phyloP scores from a whole-genome alignment of 2,329 filamentous ascomycete genomes.

The Emericellopsis atlantica region DNA sequence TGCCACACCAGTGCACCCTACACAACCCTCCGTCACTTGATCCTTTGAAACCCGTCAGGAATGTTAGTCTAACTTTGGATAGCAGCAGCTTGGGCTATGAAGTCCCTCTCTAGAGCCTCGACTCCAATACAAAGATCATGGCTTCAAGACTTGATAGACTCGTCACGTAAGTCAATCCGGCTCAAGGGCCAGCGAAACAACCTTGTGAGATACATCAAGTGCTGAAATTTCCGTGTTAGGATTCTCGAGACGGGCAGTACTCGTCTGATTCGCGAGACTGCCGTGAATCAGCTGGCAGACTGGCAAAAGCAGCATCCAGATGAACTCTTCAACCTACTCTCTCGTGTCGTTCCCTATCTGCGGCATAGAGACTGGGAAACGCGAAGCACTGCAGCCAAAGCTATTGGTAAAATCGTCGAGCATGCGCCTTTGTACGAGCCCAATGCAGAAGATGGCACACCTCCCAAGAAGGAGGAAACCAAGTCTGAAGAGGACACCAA shows the following conservation, averaged over 20 bases:
- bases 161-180: conserved; percentile 60
- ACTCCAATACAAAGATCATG: conserved; percentile 28
- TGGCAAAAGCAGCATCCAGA: conserved; percentile 97
- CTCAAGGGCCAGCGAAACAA: neutral
- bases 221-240: conserved; percentile 28
- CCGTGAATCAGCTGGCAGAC: conserved; percentile 90
- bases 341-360: conserved; percentile 88
- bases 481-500: conserved; percentile 43
- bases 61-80: too few species aligned
- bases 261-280: conserved; percentile 88
- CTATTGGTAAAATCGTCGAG: conserved; percentile 85
- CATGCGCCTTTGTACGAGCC: conserved; percentile 84
- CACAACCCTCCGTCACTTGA: too few species aligned
- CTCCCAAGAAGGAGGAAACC: conserved; percentile 27
- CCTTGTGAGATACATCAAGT: neutral
- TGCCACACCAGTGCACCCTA: too few species aligned
- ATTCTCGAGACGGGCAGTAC: conserved; percentile 97
- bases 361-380: conserved; percentile 97
- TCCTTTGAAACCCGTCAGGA: too few species aligned
- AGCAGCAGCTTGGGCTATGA: too few species aligned
- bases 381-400: conserved; percentile 81
- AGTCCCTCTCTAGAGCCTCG: too few species aligned
- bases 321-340: conserved; percentile 90
- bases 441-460: conserved; percentile 35
- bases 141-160: conserved; percentile 68